These are phyloP conservation scores for Amanita thiersii DNA, from an alignment of 768 basidiomycete genomes.

Conservation along the genomic window DNA sequence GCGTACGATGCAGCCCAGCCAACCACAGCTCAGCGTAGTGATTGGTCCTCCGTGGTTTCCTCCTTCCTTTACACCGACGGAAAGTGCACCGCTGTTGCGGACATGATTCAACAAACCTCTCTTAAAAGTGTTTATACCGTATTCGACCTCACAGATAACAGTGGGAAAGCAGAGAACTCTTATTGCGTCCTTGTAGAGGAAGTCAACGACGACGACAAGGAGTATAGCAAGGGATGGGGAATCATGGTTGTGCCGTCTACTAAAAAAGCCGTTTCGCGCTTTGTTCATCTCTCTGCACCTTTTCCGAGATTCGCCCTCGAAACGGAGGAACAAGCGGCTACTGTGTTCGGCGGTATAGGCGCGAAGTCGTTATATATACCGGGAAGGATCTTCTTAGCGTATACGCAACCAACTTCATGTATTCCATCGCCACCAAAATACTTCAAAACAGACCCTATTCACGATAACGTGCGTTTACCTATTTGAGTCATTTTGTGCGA, in stretches of 20 bases:
- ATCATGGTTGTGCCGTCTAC: constrained; percentile 4
- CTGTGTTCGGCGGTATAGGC: constrained; percentile 27
- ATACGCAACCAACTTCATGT: constrained; percentile 23
- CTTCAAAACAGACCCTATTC: constrained; percentile 38
- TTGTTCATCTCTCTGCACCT: constrained; percentile 34
- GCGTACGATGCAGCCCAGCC: constrained; percentile 3
- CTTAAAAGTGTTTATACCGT: constrained; percentile 1
- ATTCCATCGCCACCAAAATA: constrained; percentile 21
- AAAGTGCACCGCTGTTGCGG: neutral
- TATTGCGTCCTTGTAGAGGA: constrained; percentile 7
- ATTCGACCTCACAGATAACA: neutral
- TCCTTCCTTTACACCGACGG: neutral
- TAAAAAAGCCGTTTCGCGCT: neutral
- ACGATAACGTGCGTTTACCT: constrained; percentile 29
- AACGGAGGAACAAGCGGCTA: constrained; percentile 31
- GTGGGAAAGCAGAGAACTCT: neutral
- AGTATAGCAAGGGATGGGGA: constrained; percentile 6
- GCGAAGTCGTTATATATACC: constrained; percentile 34
- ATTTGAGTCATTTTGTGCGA: too few species aligned
- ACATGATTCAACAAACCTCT: neutral
- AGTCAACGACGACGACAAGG: neutral
- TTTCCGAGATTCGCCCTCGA: constrained; percentile 31
- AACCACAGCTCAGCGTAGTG: neutral
- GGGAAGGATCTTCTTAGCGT: constrained; percentile 30
- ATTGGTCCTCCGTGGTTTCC: neutral